Conservation (phyloP, 371 early-diverging fungal genomes). For the Chytridiales sp. region DNA sequence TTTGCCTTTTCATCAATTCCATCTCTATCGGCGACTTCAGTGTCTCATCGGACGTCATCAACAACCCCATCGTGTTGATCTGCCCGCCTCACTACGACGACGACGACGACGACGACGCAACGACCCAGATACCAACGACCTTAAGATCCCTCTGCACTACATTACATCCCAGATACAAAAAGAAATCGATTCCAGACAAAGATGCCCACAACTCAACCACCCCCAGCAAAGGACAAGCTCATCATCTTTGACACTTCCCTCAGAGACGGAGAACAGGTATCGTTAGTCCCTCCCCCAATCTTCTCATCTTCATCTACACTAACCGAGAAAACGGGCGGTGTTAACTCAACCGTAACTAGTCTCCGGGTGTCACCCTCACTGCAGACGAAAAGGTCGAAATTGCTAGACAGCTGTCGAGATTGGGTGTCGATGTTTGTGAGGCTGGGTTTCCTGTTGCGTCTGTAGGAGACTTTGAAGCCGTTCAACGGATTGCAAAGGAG, state of each 20-base stretch:
- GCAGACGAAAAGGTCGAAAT: constrained; percentile 91
- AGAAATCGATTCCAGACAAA: no score
- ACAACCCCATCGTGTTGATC: no score
- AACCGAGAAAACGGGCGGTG: not conserved
- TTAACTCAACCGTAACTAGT: constrained; percentile 48
- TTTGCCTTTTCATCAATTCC: no score
- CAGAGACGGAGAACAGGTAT: constrained; percentile 93
- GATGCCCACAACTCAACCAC: no score
- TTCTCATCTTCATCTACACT: not conserved
- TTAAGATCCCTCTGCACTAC: no score
- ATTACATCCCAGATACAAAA: no score
- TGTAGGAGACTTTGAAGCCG: constrained; percentile 93
- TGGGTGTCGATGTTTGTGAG: constrained; percentile 94
- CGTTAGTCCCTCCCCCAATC: not conserved
- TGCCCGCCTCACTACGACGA: no score
- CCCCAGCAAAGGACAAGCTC: constrained; percentile 74
- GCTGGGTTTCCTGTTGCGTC: constrained; percentile 95
- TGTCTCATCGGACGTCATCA: no score
- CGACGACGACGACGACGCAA: no score
- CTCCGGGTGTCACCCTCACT: constrained; percentile 92
- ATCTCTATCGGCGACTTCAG: no score
- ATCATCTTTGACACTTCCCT: constrained; percentile 93
- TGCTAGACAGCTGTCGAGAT: constrained; percentile 81
- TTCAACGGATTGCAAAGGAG: constrained; percentile 86
- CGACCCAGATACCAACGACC: no score